These are phyloP conservation scores for Austroboletus eburneus DNA, from an alignment of 768 basidiomycete species.

Conservation along the genomic window DNA sequence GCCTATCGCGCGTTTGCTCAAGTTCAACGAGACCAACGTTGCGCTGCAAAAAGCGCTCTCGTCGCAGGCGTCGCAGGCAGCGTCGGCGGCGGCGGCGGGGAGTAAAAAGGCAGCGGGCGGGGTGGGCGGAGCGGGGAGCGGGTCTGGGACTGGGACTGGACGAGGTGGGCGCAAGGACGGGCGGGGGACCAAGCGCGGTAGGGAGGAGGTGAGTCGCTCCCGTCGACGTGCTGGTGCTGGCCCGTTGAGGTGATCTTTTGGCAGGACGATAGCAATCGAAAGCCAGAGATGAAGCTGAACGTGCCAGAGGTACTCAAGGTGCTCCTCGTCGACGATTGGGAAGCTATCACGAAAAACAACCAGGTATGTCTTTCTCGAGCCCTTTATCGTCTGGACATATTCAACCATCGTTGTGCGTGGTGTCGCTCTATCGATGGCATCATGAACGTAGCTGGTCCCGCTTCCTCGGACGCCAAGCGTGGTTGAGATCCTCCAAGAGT, in stretches of 20 bases:
- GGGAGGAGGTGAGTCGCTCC: conserved; percentile 60
- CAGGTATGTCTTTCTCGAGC: conserved; percentile 48
- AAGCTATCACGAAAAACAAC: conserved; percentile 90
- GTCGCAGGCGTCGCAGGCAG: conserved; percentile 40
- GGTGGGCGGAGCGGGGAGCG: conserved; percentile 21
- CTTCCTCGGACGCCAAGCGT: conserved; percentile 82
- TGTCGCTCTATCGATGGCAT: no score
- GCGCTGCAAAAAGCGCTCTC: conserved; percentile 69
- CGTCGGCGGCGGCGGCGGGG: conserved; percentile 33
- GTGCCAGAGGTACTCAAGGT: conserved; percentile 90
- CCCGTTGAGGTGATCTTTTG: neutral
- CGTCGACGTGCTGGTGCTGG: neutral
- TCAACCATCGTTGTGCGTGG: no score
- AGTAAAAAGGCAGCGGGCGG: conserved; percentile 28
- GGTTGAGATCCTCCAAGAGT: conserved; percentile 70
- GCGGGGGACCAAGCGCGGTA: conserved; percentile 61
- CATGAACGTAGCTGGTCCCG: conserved; percentile 63
- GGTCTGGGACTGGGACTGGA: conserved; percentile 22
- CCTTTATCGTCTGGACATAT: neutral
- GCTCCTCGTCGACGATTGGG: conserved; percentile 95
- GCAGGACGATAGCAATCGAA: conserved; percentile 72
- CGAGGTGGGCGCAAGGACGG: conserved; percentile 52
- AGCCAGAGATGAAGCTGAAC: conserved; percentile 85
- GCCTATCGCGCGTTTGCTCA: conserved; percentile 71
- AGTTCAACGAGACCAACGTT: conserved; percentile 78